These are phyloP conservation scores for Rhinocladiella mackenziei DNA, from an alignment of 2,329 filamentous ascomycete genomes.

Conservation along the genomic window DNA sequence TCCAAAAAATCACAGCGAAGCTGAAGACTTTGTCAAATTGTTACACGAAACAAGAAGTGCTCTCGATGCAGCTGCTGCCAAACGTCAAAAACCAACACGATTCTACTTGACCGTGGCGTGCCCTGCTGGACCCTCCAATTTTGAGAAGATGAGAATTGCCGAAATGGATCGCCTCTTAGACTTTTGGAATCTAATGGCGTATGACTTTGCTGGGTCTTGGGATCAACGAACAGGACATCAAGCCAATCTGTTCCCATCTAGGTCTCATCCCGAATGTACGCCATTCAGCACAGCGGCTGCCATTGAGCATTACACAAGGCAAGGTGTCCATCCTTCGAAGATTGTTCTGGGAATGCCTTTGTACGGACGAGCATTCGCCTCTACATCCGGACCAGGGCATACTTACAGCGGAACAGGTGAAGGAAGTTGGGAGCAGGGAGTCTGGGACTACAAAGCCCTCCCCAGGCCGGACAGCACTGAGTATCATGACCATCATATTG, in stretches of 20 bases:
- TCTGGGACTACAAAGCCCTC: conserved; percentile 85
- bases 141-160: conserved; percentile 57
- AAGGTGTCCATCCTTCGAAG: conserved; percentile 64
- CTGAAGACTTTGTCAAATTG: conserved; percentile 42
- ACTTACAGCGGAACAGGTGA: conserved; percentile 68
- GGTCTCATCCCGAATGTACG: conserved; percentile 58
- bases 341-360: conserved; percentile 88
- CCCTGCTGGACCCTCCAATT: conserved; percentile 56
- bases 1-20: conserved; percentile 40
- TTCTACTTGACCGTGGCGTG: conserved; percentile 30
- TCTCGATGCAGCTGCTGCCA: conserved; percentile 24
- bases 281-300: conserved; percentile 74
- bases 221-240: conserved; percentile 69
- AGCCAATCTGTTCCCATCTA: conserved; percentile 67
- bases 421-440: conserved; percentile 78
- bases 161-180: conserved; percentile 65
- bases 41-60: conserved; percentile 42
- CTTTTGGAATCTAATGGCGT: conserved; percentile 83
- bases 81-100: conserved; percentile 16
- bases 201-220: conserved; percentile 85
- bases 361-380: conserved; percentile 80
- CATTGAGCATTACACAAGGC: conserved; percentile 62
- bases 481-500: conserved; percentile 56
- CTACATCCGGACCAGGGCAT: conserved; percentile 69
- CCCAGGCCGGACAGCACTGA: conserved; percentile 66